phyloP scores from a whole-genome alignment of 768 basidiomycete species.

The Mycena filopes region DNA sequence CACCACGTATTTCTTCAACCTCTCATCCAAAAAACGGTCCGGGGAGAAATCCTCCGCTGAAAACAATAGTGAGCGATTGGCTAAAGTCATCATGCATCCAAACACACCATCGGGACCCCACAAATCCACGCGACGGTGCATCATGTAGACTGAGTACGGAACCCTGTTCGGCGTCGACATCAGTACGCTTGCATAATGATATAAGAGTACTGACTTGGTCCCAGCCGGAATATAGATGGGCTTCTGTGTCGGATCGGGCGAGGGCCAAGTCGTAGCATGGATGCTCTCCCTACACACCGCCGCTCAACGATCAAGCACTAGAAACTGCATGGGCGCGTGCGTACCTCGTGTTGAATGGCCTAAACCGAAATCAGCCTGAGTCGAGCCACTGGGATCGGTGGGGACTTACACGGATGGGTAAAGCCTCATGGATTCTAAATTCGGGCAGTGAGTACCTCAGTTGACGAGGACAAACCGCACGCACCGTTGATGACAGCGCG shows the following conservation, averaged over 20 bases:
- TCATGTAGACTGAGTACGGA: constrained; percentile 45
- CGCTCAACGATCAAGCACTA: no score
- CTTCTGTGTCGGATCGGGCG: constrained; percentile 36
- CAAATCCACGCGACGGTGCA: constrained; percentile 54
- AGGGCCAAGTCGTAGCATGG: constrained; percentile 46
- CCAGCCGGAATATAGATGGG: constrained; percentile 50
- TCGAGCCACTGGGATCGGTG: not conserved
- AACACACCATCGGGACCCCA: constrained; percentile 59
- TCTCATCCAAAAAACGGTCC: constrained; percentile 62
- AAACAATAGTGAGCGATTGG: not conserved
- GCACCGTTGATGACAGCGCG: constrained; percentile 68
- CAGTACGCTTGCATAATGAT: not conserved
- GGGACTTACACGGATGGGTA: constrained; percentile 61
- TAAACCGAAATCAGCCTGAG: constrained; percentile 15
- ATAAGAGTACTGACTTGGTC: constrained; percentile 39
- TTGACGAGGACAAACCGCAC: no score
- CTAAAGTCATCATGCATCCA: not conserved
- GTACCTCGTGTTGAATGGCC: constrained; percentile 50
- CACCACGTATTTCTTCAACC: constrained; percentile 55
- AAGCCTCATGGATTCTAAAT: constrained; percentile 62
- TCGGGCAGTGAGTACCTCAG: not conserved
- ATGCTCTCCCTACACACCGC: constrained; percentile 40
- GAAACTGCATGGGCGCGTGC: no score
- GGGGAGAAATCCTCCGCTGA: constrained; percentile 62
- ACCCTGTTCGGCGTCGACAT: constrained; percentile 27